A percentile compares a stretch with the other conserved stretches of the same genome.
Evolutionary conservation across 1,284 basidiomycete species (phyloP).

Genomic region (Ganoderma resinaceum): DNA sequence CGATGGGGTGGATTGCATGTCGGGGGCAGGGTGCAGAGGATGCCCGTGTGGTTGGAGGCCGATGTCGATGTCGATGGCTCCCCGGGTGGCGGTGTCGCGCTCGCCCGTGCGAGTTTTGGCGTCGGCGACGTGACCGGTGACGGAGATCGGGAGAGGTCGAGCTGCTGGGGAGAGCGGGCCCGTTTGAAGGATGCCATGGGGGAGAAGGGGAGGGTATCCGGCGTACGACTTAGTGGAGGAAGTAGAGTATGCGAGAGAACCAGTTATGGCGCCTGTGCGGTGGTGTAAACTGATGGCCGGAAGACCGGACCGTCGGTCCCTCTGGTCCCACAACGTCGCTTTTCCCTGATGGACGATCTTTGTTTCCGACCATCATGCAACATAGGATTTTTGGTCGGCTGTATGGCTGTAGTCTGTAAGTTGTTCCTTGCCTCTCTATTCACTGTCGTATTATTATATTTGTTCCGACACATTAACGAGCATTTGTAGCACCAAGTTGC

Average conservation of each 20-base stretch:
- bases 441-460: not conserved
- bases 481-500: not conserved
- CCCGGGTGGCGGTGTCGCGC: slow-evolving; percentile 25
- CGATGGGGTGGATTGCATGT: slow-evolving; percentile 72
- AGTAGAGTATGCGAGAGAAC: not conserved
- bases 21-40: slow-evolving; percentile 81
- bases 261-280: not conserved
- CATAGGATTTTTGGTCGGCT: no score
- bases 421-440: not conserved
- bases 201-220: not conserved
- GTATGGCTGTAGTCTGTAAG: not conserved
- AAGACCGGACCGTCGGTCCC: not conserved
- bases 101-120: slow-evolving; percentile 33
- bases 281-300: not conserved
- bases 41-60: slow-evolving; percentile 31
- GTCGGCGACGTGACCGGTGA: slow-evolving; percentile 28
- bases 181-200: slow-evolving; percentile 28
- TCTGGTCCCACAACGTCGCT: not conserved
- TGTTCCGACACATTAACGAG: not conserved
- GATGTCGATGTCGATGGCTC: slow-evolving; percentile 21
- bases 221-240: not conserved
- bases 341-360: not conserved
- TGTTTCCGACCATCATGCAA: not conserved
- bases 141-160: slow-evolving; percentile 20
- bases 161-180: slow-evolving; percentile 13